Conservation (phyloP, 192 early-diverging fungal species). For the Podila epicladia region DNA sequence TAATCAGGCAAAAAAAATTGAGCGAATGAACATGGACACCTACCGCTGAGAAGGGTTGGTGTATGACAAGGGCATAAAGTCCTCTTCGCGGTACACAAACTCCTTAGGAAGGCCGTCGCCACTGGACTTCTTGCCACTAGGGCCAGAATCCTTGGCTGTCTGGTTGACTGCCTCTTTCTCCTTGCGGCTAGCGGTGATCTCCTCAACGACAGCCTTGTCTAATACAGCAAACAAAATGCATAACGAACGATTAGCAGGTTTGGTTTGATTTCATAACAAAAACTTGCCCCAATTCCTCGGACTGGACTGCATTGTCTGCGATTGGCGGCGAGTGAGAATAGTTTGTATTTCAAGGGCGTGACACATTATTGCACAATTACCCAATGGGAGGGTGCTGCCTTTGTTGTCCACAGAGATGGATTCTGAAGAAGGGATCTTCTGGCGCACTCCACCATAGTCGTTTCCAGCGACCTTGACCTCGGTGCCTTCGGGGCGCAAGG, state of each 20-base stretch:
- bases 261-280: no score
- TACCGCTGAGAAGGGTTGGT: slow-evolving; percentile 4
- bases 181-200: slow-evolving; percentile 5
- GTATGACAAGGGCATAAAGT: slow-evolving; percentile 7
- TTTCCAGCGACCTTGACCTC: slow-evolving; percentile 23
- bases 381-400: slow-evolving; percentile 9
- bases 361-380: background rate
- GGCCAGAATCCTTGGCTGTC: no score
- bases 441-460: slow-evolving; percentile 14
- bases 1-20: no score
- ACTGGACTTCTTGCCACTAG: background rate
- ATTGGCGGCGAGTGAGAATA: no score
- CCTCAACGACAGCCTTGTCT: slow-evolving; percentile 14
- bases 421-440: slow-evolving; percentile 4
- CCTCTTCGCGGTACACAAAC: slow-evolving; percentile 27
- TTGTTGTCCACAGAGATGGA: background rate
- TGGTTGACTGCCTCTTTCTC: slow-evolving; percentile 8
- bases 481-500: slow-evolving; percentile 14
- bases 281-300: no score
- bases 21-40: background rate
- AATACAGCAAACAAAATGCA: background rate
- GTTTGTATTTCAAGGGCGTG: no score
- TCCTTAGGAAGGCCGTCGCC: slow-evolving; percentile 1
- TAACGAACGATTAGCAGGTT: background rate
- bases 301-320: no score